Conservation (phyloP, 1,284 basidiomycete species). For the Cutaneotrichosporon sp. region DNA sequence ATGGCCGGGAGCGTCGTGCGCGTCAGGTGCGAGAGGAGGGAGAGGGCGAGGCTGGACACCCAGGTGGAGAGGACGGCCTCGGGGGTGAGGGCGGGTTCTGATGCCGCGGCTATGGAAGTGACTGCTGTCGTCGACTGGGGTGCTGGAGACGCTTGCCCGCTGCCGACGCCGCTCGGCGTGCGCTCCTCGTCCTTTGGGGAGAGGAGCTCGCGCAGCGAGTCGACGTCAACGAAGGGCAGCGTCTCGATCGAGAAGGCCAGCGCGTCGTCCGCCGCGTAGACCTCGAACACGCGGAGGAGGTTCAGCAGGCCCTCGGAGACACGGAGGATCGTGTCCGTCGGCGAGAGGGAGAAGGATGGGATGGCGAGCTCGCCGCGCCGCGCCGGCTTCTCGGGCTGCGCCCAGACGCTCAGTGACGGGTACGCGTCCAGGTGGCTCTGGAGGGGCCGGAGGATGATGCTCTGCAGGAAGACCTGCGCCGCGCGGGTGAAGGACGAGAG, state of each 20-base stretch:
- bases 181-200: slow-evolving; percentile 50
- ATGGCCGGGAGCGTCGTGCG: slow-evolving; percentile 64
- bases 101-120: slow-evolving; percentile 48
- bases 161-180: slow-evolving; percentile 6
- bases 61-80: slow-evolving; percentile 83
- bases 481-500: slow-evolving; percentile 68
- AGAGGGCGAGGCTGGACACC: slow-evolving; percentile 83
- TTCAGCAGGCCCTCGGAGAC: slow-evolving; percentile 92
- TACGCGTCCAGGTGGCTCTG: slow-evolving; percentile 73
- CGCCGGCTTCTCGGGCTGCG: slow-evolving; percentile 51
- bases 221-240: slow-evolving; percentile 67
- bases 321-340: slow-evolving; percentile 81
- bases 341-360: slow-evolving; percentile 91
- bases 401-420: slow-evolving; percentile 69
- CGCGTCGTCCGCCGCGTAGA: slow-evolving; percentile 87
- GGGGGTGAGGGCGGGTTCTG: slow-evolving; percentile 40
- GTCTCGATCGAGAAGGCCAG: slow-evolving; percentile 85
- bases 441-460: slow-evolving; percentile 82
- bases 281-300: slow-evolving; percentile 88
- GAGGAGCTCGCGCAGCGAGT: slow-evolving; percentile 56
- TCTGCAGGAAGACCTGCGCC: slow-evolving; percentile 75
- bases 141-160: slow-evolving; percentile 18
- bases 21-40: slow-evolving; percentile 72
- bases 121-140: slow-evolving; percentile 15
- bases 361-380: slow-evolving; percentile 66